Evolutionary conservation across 192 early-diverging fungal species (phyloP).

Genomic region (Backusella australiensis): DNA sequence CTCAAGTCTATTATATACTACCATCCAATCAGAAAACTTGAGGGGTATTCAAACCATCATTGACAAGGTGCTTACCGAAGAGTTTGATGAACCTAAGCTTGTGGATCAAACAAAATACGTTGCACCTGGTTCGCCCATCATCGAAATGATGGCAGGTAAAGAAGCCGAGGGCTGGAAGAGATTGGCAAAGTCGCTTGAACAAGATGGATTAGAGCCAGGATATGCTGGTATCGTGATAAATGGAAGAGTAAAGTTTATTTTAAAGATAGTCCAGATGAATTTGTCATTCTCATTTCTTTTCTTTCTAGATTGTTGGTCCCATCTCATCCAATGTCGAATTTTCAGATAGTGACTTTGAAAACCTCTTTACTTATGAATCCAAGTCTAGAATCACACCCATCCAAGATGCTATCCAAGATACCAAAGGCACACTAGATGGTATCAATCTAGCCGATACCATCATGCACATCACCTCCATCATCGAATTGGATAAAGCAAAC

Average conservation of each 20-base stretch:
- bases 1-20: constrained; percentile 14
- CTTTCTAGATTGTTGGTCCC: constrained; percentile 46
- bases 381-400: constrained; percentile 45
- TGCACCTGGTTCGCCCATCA: constrained; percentile 29
- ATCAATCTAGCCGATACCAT: not conserved
- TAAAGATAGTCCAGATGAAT: not conserved
- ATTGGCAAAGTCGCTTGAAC: constrained; percentile 2
- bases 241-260: constrained; percentile 45
- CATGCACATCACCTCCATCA: not conserved
- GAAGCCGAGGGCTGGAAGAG: constrained; percentile 13
- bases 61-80: not conserved
- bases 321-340: constrained; percentile 45
- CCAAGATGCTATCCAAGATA: constrained; percentile 2
- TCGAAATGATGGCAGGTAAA: constrained; percentile 16
- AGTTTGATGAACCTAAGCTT: not conserved
- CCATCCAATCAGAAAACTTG: constrained; percentile 1
- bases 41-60: constrained; percentile 8
- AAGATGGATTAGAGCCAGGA: constrained; percentile 22
- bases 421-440: not conserved
- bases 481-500: not conserved
- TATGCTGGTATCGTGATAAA: constrained; percentile 53
- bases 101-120: constrained; percentile 22
- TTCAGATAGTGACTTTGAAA: constrained; percentile 50
- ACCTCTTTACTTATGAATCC: constrained; percentile 60
- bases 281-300: not conserved